Evolutionary conservation across 1,284 basidiomycete genomes (phyloP).

Genomic region (Cutaneotrichosporon sp.): DNA sequence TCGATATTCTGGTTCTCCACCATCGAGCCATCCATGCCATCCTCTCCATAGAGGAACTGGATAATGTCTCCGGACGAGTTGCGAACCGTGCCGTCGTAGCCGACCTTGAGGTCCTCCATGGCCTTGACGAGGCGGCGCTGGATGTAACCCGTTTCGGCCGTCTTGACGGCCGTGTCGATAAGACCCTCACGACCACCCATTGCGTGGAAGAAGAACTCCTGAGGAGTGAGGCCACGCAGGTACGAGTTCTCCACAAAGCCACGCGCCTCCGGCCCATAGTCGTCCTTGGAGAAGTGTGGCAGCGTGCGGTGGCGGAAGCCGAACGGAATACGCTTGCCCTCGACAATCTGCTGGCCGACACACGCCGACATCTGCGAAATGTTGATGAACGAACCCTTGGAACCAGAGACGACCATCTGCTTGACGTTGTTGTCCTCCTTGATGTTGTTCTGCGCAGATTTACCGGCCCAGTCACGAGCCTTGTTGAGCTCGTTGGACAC

Average conservation of each 20-base stretch:
- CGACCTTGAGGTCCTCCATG: constrained; percentile 94
- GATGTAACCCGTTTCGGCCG: constrained; percentile 98
- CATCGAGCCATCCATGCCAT: constrained; percentile 97
- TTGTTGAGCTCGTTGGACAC: constrained; percentile 90
- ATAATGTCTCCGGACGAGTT: constrained; percentile 94
- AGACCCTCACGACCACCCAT: constrained; percentile 99
- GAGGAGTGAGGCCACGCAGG: constrained; percentile 90
- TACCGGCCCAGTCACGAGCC: constrained; percentile 94
- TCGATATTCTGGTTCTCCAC: constrained; percentile 95
- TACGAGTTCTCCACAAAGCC: constrained; percentile 99
- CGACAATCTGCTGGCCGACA: constrained; percentile 97
- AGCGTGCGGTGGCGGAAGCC: constrained; percentile 95
- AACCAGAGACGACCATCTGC: constrained; percentile 99
- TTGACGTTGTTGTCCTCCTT: constrained; percentile 99
- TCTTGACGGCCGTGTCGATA: constrained; percentile 99
- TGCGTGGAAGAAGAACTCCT: constrained; percentile 99
- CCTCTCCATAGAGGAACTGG: constrained; percentile 97
- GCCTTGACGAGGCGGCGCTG: constrained; percentile 98
- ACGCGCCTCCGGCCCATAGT: constrained; percentile 96
- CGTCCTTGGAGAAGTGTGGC: constrained; percentile 98
- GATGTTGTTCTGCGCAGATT: constrained; percentile 90
- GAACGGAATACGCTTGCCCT: constrained; percentile 97
- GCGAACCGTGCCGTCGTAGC: constrained; percentile 96
- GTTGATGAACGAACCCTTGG: constrained; percentile 99
- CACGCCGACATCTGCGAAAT: constrained; percentile 99